Evolutionary conservation across 257 asterid species (phyloP), one percentile per base, ranked within the genome.

Genomic region (Ophiorrhiza pumila): DNA sequence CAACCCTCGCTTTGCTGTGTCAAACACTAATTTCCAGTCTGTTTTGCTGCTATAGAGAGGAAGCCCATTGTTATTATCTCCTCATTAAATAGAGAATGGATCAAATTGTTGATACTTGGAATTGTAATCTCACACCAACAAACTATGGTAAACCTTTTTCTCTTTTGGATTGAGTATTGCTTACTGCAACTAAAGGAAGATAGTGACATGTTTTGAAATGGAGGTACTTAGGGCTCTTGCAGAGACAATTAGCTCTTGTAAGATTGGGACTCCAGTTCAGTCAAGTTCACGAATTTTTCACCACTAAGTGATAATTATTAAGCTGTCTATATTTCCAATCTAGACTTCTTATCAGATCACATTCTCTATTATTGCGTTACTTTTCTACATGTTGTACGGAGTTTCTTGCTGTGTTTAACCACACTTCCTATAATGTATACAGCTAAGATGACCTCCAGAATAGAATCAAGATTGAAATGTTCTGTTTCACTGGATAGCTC

Each of bases 401-500:
- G 29, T 7, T 41, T 35, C 23, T 66, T 23, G 18, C 34, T 22
- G 5, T 32, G 22, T 35, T 37, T 47, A 5, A 56, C 50, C 65
- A 42, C 12, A 20, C n/a, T 63, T 47, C 4, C 42, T 68, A 25
- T 11, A 35, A 35, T 49, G 46, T 27, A 14, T 67, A 52, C 74
- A 46, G 76, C 50, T 70, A 61, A 56, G 59, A 25, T 46, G 70
- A 62, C 47, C 12, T 6, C 45, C 42, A 57, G 57, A 4, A 14
- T 53, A 20, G 80, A 76, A 60, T 55, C 67, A 20, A 68, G 43
- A 61, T 57, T 39, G 59, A 43, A 63, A 63, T 34, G 52, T 8
- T 22, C 73, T 12, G 78, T 50, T 25, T 41, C 75, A 47, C 68
- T 72, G 68, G 71, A 72, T 31, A 58, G 20, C 25, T 71, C 62